phyloP scores from a whole-genome alignment of 225 moss, liverwort and hornwort species.

The Takakia lepidozioides region DNA sequence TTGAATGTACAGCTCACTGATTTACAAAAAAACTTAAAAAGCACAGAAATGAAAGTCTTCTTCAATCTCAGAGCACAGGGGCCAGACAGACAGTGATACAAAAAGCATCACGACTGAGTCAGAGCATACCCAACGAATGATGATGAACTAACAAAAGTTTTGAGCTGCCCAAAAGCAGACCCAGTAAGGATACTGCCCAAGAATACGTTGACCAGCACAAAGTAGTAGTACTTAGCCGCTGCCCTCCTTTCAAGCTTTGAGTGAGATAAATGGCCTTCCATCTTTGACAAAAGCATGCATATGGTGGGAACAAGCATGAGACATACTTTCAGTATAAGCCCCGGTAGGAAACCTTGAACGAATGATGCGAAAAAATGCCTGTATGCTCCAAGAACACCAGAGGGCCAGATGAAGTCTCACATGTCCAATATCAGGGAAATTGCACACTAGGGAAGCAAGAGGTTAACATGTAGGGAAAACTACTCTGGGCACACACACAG shows the following conservation, averaged over 20 bases:
- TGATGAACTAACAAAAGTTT: constrained; percentile 55
- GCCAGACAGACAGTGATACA: too few relatives aligned
- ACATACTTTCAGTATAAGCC: constrained; percentile 59
- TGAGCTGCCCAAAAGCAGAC: constrained; percentile 75
- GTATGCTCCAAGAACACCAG: constrained; percentile 3
- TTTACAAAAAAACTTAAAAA: too few relatives aligned
- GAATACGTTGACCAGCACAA: constrained; percentile 88
- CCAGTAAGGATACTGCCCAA: constrained; percentile 77
- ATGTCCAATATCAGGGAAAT: neutral
- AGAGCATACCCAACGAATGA: constrained; percentile 32
- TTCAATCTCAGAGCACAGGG: too few relatives aligned
- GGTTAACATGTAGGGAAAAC: too few relatives aligned
- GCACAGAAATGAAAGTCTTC: too few relatives aligned
- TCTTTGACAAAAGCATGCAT: constrained; percentile 46
- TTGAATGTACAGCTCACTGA: too few relatives aligned
- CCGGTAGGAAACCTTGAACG: constrained; percentile 79
- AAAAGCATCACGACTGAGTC: too few relatives aligned
- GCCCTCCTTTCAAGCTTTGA: constrained; percentile 68
- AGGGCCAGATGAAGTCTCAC: neutral
- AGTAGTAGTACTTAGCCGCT: constrained; percentile 64
- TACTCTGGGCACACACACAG: too few relatives aligned
- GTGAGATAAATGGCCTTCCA: constrained; percentile 70
- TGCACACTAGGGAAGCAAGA: neutral
- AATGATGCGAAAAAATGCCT: constrained; percentile 49
- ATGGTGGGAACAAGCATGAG: constrained; percentile 47